Percentiles rank a stretch among this genome's conserved stretches.
phyloP scores from a whole-genome alignment of 192 early-diverging fungal species.

The Dimargaris verticillata region DNA sequence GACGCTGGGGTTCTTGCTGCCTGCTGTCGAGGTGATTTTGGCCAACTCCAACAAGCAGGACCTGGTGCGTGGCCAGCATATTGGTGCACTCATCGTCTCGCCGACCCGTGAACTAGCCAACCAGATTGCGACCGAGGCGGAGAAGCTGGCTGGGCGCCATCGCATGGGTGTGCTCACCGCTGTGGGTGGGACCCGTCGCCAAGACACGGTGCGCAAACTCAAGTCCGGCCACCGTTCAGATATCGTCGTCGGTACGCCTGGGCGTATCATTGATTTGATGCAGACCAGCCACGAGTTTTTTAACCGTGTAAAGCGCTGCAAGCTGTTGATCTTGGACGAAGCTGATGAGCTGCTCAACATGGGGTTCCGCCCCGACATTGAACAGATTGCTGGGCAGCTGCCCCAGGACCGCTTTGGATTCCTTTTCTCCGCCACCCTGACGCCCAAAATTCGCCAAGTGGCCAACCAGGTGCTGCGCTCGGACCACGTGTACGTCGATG shows the following conservation, averaged over 20 bases:
- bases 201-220: not conserved
- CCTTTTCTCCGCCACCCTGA: constrained; percentile 88
- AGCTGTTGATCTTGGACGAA: constrained; percentile 74
- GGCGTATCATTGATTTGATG: constrained; percentile 69
- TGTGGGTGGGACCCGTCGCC: constrained; percentile 42
- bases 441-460: constrained; percentile 45
- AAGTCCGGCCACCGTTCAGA: constrained; percentile 26
- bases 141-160: constrained; percentile 38
- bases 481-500: constrained; percentile 57
- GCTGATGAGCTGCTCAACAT: constrained; percentile 88
- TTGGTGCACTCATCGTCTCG: constrained; percentile 60
- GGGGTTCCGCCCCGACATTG: constrained; percentile 80
- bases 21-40: constrained; percentile 60
- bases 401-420: constrained; percentile 69
- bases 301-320: constrained; percentile 1
- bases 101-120: constrained; percentile 86
- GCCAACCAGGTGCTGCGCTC: constrained; percentile 44
- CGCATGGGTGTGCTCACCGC: constrained; percentile 47
- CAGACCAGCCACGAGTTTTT: constrained; percentile 30
- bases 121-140: constrained; percentile 65
- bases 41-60: constrained; percentile 24
- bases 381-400: constrained; percentile 39
- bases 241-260: constrained; percentile 89
- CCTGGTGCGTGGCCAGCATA: constrained; percentile 25
- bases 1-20: constrained; percentile 85